A percentile compares a stretch with the other conserved stretches of the same genome.
Conservation (phyloP, 305 asterid species). For the Striga hermonthica region DNA sequence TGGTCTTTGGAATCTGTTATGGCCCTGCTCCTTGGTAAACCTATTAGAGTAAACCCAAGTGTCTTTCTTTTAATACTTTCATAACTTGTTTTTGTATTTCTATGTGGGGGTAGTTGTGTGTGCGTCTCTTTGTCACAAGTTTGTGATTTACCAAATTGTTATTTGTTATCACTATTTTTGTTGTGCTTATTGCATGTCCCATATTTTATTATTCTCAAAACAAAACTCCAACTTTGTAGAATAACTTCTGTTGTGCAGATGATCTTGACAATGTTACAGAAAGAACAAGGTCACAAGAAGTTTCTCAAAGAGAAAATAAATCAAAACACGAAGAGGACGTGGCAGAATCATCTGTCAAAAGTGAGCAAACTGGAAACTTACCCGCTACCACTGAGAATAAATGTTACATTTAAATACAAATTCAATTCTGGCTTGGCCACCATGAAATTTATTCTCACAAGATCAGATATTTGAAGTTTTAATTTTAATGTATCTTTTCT, state of each 20-base stretch:
- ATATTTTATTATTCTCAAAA: not conserved
- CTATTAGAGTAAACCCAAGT: conserved; percentile 17
- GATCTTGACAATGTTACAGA: conserved; percentile 27
- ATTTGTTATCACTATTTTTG: conserved; percentile 19
- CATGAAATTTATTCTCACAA: conserved; percentile 8
- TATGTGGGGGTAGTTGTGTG: not conserved
- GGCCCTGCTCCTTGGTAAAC: not conserved
- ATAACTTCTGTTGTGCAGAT: conserved; percentile 33
- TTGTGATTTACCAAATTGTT: conserved; percentile 2
- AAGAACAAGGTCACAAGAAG: conserved; percentile 30
- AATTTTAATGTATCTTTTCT: not conserved
- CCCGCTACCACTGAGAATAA: conserved; percentile 32
- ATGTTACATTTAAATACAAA: conserved; percentile 29
- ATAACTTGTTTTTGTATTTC: conserved; percentile 6
- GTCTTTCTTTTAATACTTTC: conserved; percentile 18
- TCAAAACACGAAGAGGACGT: conserved; percentile 28
- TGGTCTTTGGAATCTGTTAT: conserved; percentile 15
- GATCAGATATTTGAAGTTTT: not conserved
- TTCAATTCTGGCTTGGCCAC: conserved; percentile 26
- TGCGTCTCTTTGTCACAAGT: conserved; percentile 15
- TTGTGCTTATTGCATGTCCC: conserved; percentile 20
- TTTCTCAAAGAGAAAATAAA: conserved; percentile 35
- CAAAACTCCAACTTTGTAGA: conserved; percentile 13
- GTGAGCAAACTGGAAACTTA: conserved; percentile 33
- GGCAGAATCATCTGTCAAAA: conserved; percentile 23